Evolutionary conservation across 2,329 filamentous ascomycete genomes (phyloP).

Genomic region (Trichothecium roseum): DNA sequence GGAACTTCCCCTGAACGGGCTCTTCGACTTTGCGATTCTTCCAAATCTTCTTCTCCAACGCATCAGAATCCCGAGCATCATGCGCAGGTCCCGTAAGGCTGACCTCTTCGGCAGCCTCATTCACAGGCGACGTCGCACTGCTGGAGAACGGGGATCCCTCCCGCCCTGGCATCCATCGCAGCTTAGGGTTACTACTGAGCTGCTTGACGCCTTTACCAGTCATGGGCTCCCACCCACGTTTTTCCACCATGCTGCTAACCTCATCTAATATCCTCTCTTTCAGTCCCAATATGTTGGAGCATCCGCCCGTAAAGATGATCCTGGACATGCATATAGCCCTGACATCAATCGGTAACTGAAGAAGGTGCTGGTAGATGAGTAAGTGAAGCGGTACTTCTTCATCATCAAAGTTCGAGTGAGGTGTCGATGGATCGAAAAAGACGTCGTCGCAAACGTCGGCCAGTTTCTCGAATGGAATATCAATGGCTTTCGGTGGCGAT

Average conservation of each 20-base stretch:
- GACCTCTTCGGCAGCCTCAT: constrained; percentile 2
- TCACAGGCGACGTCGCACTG: background rate
- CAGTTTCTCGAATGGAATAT: constrained; percentile 59
- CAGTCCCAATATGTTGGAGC: constrained; percentile 68
- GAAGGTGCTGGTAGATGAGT: constrained; percentile 65
- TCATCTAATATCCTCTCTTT: constrained; percentile 70
- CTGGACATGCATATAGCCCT: constrained; percentile 80
- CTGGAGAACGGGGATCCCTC: constrained; percentile 11
- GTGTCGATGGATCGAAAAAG: constrained; percentile 53
- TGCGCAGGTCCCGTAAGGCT: background rate
- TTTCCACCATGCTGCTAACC: constrained; percentile 53
- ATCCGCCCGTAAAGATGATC: constrained; percentile 77
- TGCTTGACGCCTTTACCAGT: constrained; percentile 57
- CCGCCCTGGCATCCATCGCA: too few species aligned
- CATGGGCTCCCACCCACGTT: constrained; percentile 68
- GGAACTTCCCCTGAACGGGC: constrained; percentile 46
- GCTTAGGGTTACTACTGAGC: constrained; percentile 33
- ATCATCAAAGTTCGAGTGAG: constrained; percentile 61
- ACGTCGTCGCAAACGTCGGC: constrained; percentile 65
- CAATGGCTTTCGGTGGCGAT: constrained; percentile 41
- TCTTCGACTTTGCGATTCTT: constrained; percentile 24
- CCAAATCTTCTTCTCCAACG: constrained; percentile 24
- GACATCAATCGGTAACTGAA: constrained; percentile 70
- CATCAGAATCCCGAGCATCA: constrained; percentile 9
- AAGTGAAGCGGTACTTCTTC: constrained; percentile 71